These are phyloP conservation scores for Tuber microsphaerosporum DNA, from an alignment of 495 filamentous ascomycete species.

Conservation along the genomic window DNA sequence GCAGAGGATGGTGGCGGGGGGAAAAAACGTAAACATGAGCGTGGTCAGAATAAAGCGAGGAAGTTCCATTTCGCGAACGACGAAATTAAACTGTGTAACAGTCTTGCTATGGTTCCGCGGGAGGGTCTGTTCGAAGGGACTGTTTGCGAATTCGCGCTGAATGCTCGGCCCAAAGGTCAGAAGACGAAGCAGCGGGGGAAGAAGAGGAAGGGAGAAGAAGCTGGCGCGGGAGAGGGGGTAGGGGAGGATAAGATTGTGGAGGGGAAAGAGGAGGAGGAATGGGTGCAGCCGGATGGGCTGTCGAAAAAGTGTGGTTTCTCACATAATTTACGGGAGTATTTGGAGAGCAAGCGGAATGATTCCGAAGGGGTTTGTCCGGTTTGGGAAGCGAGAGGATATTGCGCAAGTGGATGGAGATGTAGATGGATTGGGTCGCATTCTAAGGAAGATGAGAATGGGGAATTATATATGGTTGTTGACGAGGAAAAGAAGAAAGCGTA, in stretches of 20 bases:
- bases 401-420: constrained; percentile 80
- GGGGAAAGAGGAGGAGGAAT: constrained; percentile 28
- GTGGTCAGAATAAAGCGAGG: constrained; percentile 79
- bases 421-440: constrained; percentile 78
- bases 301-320: constrained; percentile 60
- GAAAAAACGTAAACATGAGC: constrained; percentile 58
- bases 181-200: constrained; percentile 15
- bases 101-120: constrained; percentile 59
- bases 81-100: constrained; percentile 68
- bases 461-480: constrained; percentile 63
- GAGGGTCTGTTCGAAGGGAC: constrained; percentile 30
- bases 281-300: constrained; percentile 16
- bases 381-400: constrained; percentile 67
- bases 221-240: neutral
- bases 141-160: constrained; percentile 29
- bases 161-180: constrained; percentile 5
- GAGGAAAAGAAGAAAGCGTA: constrained; percentile 43
- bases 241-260: constrained; percentile 12
- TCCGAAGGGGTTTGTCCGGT: constrained; percentile 71
- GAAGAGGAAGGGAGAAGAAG: constrained; percentile 12
- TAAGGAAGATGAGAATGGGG: constrained; percentile 52
- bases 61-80: constrained; percentile 78
- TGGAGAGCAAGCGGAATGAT: constrained; percentile 73
- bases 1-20: constrained; percentile 40
- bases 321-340: constrained; percentile 76